Conservation (phyloP, 140 eudicot genomes). For the Cichorium intybus region DNA sequence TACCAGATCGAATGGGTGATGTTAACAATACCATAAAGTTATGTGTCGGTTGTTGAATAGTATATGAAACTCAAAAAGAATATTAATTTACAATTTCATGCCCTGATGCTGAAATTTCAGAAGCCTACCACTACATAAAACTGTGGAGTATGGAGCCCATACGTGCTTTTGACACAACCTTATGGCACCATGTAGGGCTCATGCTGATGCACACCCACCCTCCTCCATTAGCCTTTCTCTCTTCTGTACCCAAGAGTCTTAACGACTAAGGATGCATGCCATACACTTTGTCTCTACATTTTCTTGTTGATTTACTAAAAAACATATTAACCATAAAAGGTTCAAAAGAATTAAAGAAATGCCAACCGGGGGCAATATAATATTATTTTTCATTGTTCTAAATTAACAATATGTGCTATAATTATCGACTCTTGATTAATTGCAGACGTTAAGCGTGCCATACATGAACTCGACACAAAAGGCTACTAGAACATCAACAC, state of each 20-base stretch:
- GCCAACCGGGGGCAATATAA: too few relatives aligned
- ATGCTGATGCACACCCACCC: constrained; percentile 1
- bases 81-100: not conserved
- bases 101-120: constrained; percentile 3
- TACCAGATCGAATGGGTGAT: not conserved
- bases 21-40: not conserved
- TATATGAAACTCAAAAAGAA: not conserved
- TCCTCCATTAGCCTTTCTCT: not conserved
- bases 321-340: too few relatives aligned
- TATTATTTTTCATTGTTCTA: not conserved
- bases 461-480: constrained; percentile 68
- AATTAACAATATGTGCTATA: not conserved
- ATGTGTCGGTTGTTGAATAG: not conserved
- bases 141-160: constrained; percentile 18
- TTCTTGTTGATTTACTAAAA: not conserved
- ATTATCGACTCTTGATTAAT: not conserved
- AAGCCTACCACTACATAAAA: constrained; percentile 13
- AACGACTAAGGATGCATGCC: not conserved
- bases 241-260: constrained; percentile 5
- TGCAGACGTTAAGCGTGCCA: constrained; percentile 76
- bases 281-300: not conserved
- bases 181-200: constrained; percentile 18
- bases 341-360: too few relatives aligned
- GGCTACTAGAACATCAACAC: constrained; percentile 25
- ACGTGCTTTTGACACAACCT: constrained; percentile 5